Evolutionary conservation across 306 rosid species (phyloP).

Genomic region (Prosopis cineraria): DNA sequence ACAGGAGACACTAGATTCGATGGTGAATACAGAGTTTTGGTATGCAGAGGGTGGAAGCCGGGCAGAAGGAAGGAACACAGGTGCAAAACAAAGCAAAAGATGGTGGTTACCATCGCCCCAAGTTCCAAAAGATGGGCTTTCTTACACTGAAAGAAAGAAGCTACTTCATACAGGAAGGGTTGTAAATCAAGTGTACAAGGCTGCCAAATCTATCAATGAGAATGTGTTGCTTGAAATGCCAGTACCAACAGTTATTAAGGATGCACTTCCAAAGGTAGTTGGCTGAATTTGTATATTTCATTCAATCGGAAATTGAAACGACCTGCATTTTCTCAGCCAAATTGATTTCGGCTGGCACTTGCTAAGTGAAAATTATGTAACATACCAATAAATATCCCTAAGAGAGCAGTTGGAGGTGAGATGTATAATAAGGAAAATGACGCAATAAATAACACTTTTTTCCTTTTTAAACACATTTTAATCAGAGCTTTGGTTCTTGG

Average conservation of each 20-base stretch:
- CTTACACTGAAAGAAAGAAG: conserved; percentile 60
- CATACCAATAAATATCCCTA: not conserved
- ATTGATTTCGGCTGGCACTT: not conserved
- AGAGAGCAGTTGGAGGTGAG: not conserved
- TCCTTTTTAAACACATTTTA: not conserved
- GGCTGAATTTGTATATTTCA: conserved; percentile 19
- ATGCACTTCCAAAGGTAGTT: conserved; percentile 79
- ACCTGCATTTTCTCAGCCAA: not conserved
- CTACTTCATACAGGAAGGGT: conserved; percentile 70
- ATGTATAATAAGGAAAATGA: not conserved
- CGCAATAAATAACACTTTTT: not conserved
- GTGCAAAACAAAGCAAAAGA: conserved; percentile 54
- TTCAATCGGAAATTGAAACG: conserved; percentile 21
- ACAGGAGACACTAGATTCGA: conserved; percentile 85
- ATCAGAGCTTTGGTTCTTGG: conserved; percentile 11
- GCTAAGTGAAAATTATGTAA: not conserved
- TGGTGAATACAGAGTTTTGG: conserved; percentile 88
- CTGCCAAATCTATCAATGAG: conserved; percentile 83
- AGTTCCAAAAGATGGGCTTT: conserved; percentile 77
- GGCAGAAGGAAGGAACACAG: conserved; percentile 62
- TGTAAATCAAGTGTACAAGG: conserved; percentile 86
- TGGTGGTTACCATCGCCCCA: conserved; percentile 96
- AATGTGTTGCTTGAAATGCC: conserved; percentile 86
- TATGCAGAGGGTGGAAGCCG: conserved; percentile 87
- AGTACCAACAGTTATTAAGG: conserved; percentile 63